phyloP scores from a whole-genome alignment of 768 basidiomycete species.

The Xerocomellus dryophilus region DNA sequence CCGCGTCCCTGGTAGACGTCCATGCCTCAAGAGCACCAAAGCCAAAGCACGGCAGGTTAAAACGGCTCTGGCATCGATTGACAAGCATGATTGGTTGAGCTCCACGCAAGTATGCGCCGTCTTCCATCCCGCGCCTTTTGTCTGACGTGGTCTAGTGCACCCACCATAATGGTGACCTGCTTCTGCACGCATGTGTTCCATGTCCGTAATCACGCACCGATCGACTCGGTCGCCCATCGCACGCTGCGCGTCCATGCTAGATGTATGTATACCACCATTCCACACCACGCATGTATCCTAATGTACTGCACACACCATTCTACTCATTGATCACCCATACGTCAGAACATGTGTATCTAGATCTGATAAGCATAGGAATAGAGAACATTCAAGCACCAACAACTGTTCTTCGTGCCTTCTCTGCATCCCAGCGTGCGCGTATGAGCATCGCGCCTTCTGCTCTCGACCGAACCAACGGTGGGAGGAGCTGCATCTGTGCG shows the following conservation, averaged over 20 bases:
- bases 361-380: slow-evolving; percentile 10
- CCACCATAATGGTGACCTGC: neutral
- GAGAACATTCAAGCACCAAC: slow-evolving; percentile 13
- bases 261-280: slow-evolving; percentile 9
- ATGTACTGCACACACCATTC: slow-evolving; percentile 15
- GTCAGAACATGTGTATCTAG: slow-evolving; percentile 13
- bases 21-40: slow-evolving; percentile 13
- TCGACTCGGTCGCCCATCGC: slow-evolving; percentile 19
- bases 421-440: slow-evolving; percentile 72
- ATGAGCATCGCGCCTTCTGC: slow-evolving; percentile 68
- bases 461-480: slow-evolving; percentile 58
- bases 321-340: slow-evolving; percentile 10
- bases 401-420: slow-evolving; percentile 37
- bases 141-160: neutral
- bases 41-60: slow-evolving; percentile 26
- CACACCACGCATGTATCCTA: slow-evolving; percentile 21
- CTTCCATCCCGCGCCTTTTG: neutral
- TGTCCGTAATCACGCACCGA: slow-evolving; percentile 16
- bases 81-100: slow-evolving; percentile 20
- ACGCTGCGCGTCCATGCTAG: slow-evolving; percentile 24
- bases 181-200: slow-evolving; percentile 10
- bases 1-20: slow-evolving; percentile 33
- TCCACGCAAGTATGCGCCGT: neutral
- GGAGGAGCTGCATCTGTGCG: slow-evolving; percentile 54
- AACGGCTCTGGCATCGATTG: slow-evolving; percentile 26